Evolutionary conservation across 345 rosid species (phyloP).

Genomic region (Acer saccharum): DNA sequence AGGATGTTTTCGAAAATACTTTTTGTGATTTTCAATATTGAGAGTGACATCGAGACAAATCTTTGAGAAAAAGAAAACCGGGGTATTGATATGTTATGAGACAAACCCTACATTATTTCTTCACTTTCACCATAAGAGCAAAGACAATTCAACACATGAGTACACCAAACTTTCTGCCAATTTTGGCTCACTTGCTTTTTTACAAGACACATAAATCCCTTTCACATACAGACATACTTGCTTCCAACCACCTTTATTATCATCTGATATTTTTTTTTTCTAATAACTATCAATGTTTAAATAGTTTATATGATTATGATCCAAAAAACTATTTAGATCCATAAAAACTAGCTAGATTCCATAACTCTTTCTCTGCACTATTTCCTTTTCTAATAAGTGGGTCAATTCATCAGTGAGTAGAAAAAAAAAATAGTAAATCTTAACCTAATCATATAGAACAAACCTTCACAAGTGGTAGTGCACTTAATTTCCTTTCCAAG

Average conservation of each 20-base stretch:
- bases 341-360: background rate
- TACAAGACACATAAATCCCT: background rate
- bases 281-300: no score
- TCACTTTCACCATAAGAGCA: background rate
- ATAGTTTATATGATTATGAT: background rate
- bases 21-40: background rate
- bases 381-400: background rate
- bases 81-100: background rate
- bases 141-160: slow-evolving; percentile 21
- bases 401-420: background rate
- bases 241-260: background rate
- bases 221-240: background rate
- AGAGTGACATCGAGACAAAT: no score
- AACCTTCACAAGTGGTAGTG: background rate
- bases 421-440: background rate
- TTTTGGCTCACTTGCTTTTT: slow-evolving; percentile 14
- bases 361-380: background rate
- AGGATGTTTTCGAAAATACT: background rate
- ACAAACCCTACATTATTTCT: background rate
- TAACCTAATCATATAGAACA: background rate
- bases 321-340: background rate
- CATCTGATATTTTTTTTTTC: no score
- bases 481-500: rapidly evolving
- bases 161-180: slow-evolving; percentile 14
- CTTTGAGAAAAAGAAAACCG: background rate